Percentiles rank a stretch among this genome's conserved stretches.
Conservation (phyloP, 78 protist species). For the slime mould (Dictyostelium discoideum) region dicty_2.7 NC_007090.3:1432501-1433000, state of each 20-base stretch:
- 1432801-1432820: not conserved
- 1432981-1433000: not conserved
- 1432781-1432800: not conserved
- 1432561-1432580: not conserved
- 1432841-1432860: conserved; percentile 6
- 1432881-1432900: conserved; percentile 6
- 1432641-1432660: not conserved
- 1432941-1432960: not conserved
- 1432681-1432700: not conserved
- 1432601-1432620: no score
- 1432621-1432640: not conserved
- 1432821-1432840: not conserved
- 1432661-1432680: not conserved
- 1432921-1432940: not conserved
- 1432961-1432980: not conserved
- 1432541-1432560: not conserved
- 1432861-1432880: not conserved
- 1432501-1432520: no score
- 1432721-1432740: not conserved
- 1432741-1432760: not conserved
- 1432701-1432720: not conserved
- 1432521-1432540: not conserved
- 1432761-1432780: no score
- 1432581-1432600: not conserved
- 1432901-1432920: not conserved